Evolutionary conservation across 2,329 filamentous ascomycete genomes (phyloP), one percentile per base, ranked within the genome.

Genomic region (Pseudocercospora fijiensis): DNA sequence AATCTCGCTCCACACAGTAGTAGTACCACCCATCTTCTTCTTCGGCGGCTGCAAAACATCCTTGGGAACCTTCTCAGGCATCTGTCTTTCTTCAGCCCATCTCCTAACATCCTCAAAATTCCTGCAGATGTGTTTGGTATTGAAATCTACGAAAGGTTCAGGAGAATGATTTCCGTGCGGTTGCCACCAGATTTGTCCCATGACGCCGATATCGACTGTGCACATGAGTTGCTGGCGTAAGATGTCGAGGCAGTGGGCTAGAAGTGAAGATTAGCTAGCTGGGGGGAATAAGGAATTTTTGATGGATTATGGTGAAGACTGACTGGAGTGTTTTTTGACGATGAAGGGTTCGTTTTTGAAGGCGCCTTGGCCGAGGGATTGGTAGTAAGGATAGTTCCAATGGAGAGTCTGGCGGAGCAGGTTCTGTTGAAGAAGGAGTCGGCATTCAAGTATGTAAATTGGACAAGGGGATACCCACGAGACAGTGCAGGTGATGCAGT

Each of bases 211-310:
- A 67, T 88, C 86, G 20, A 83, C 78, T 27, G 82, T 84, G 74
- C 86, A 88, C 84, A 88, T 88, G 13, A 88, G 78, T 16, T 86
- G 83, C 71, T 88, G 86, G 0, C 86, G 83, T 51, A 88, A 64
- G 3, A 83, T 84, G 66, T 88, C 86, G 30, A 88, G 76, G 63
- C 86, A 88, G 65, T 88, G 86, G 4, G 82, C 81, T 83, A 41
- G 16, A 41, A 13, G 3, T n/a, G n/a, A 33, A 41, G 13, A 11
- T 41, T 4, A 41, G 16, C 6, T 11, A 5, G 37, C 5, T 18
- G 16, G 10, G 9, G 13, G 4, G 16, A 41, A 2, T n/a, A 7
- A n/a, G 6, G 26, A 7, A 18, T 41, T 1, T n/a, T n/a, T n/a
- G n/a, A n/a, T n/a, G 7, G 28, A n/a, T 57, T 18, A 9, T 26